Conservation (phyloP, 768 basidiomycete genomes). For the Paxillus involutus region DNA sequence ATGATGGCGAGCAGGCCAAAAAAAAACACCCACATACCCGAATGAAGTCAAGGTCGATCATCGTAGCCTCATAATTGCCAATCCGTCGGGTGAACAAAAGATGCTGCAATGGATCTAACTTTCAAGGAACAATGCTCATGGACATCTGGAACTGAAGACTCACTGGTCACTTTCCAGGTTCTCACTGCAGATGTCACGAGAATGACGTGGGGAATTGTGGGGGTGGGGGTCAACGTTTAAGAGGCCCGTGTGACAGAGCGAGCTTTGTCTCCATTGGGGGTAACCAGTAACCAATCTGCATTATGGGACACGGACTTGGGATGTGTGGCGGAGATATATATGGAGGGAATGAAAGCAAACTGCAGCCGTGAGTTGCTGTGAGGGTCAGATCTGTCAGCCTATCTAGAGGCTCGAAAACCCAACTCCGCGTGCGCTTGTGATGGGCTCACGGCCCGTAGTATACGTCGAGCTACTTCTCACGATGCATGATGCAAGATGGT, state of each 20-base stretch:
- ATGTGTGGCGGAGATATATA: conserved; percentile 17
- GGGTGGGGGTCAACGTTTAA: conserved; percentile 15
- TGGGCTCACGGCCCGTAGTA: conserved; percentile 14
- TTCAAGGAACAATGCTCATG: background rate
- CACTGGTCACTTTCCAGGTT: background rate
- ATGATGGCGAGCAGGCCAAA: too few species aligned
- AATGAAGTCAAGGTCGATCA: too few species aligned
- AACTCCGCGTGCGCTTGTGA: conserved; percentile 26
- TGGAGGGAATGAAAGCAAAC: conserved; percentile 22
- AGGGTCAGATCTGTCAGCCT: background rate
- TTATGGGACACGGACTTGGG: background rate
- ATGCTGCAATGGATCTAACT: conserved; percentile 3
- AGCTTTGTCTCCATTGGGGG: background rate
- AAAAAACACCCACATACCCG: too few species aligned
- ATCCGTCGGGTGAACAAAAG: conserved; percentile 22
- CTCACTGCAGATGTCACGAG: conserved; percentile 3
- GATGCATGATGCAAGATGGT: background rate
- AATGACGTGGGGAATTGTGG: conserved; percentile 23
- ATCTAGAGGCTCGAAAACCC: conserved; percentile 2
- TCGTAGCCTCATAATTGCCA: background rate
- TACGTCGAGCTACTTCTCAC: conserved; percentile 16
- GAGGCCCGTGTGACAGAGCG: conserved; percentile 4
- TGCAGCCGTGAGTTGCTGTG: conserved; percentile 10
- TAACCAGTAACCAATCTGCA: background rate
- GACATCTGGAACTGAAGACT: background rate